Conservation (phyloP, 495 filamentous ascomycete species). For the Delitschia confertaspora region DNA sequence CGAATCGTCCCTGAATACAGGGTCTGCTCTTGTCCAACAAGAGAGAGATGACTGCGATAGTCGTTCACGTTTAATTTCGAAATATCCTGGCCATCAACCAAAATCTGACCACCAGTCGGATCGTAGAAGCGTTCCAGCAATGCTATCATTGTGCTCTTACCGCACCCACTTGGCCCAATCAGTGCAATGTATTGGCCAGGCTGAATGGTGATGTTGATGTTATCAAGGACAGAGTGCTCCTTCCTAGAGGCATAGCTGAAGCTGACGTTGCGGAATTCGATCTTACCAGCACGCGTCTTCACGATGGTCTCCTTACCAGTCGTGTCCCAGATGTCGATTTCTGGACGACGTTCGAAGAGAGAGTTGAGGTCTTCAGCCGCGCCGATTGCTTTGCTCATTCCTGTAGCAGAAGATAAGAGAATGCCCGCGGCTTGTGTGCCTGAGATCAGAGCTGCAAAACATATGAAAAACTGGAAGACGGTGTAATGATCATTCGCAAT, state of each 20-base stretch:
- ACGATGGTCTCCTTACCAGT: conserved; percentile 16
- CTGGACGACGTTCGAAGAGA: conserved; percentile 68
- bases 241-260: conserved; percentile 29
- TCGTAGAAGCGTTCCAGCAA: conserved; percentile 33
- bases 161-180: conserved; percentile 31
- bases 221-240: conserved; percentile 21
- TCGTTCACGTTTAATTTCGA: conserved; percentile 22
- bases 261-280: conserved; percentile 28
- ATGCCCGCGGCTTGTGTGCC: conserved; percentile 79
- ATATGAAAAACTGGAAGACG: conserved; percentile 78
- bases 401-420: conserved; percentile 74
- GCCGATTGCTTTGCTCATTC: conserved; percentile 82
- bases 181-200: conserved; percentile 31
- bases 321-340: conserved; percentile 72
- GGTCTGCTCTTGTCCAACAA: conserved; percentile 82
- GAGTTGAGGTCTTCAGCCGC: conserved; percentile 66
- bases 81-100: conserved; percentile 24
- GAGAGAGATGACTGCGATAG: conserved; percentile 65
- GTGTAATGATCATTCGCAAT: conserved; percentile 62
- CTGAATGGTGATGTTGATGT: conserved; percentile 25
- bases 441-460: conserved; percentile 70
- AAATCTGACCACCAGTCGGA: conserved; percentile 19
- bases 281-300: conserved; percentile 7
- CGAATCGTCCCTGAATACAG: conserved; percentile 77
- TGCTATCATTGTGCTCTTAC: conserved; percentile 30